phyloP scores from a whole-genome alignment of 2,329 filamentous ascomycete species.

The Trichoderma arundinaceum region DNA sequence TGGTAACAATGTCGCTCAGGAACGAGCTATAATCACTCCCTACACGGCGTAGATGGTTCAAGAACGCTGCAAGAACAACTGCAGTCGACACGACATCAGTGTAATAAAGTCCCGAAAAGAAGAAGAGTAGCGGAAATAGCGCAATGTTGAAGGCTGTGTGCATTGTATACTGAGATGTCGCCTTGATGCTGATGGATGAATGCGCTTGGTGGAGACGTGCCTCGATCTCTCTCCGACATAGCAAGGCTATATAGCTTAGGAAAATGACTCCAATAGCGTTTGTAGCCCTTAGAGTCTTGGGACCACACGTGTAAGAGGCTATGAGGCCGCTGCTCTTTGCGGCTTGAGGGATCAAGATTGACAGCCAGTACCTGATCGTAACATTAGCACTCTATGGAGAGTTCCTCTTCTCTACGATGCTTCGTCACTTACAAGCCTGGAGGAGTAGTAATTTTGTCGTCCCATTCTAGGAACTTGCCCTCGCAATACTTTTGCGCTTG shows the following conservation, averaged over 20 bases:
- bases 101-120: slow-evolving; percentile 95
- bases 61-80: slow-evolving; percentile 73
- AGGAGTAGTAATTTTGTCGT: slow-evolving; percentile 96
- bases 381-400: background rate
- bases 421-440: slow-evolving; percentile 72
- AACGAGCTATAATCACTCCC: slow-evolving; percentile 42
- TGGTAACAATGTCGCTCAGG: slow-evolving; percentile 49
- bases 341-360: slow-evolving; percentile 41
- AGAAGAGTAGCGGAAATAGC: slow-evolving; percentile 89
- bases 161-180: slow-evolving; percentile 50
- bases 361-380: slow-evolving; percentile 53
- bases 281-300: slow-evolving; percentile 52
- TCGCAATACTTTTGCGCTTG: slow-evolving; percentile 88
- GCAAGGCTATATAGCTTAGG: slow-evolving; percentile 53
- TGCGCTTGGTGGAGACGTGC: slow-evolving; percentile 44
- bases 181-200: slow-evolving; percentile 31
- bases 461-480: slow-evolving; percentile 78
- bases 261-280: slow-evolving; percentile 51
- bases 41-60: slow-evolving; percentile 57
- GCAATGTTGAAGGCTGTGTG: slow-evolving; percentile 79
- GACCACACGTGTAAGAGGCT: slow-evolving; percentile 38
- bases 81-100: slow-evolving; percentile 87
- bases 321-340: slow-evolving; percentile 32
- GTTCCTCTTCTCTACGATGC: too few relatives aligned
- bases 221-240: slow-evolving; percentile 61